Evolutionary conservation across 805 yeast species (phyloP).

Genomic region (Yarrowia sp.): DNA sequence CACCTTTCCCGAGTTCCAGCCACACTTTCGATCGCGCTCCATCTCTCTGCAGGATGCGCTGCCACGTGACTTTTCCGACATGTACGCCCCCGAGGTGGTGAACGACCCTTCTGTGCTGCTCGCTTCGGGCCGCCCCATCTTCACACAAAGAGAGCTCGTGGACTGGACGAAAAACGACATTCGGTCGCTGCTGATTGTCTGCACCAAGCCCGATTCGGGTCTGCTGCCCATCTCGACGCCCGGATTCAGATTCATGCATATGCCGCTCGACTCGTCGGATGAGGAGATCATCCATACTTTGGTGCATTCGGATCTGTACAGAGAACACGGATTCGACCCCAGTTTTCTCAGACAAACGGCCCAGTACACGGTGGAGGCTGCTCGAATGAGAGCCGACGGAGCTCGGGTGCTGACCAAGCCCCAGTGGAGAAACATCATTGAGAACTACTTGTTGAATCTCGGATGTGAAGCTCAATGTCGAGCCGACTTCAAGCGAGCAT

Average conservation of each 20-base stretch:
- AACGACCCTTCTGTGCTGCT: conserved; percentile 45
- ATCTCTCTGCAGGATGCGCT: conserved; percentile 33
- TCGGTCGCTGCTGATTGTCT: conserved; percentile 58
- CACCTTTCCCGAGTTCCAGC: conserved; percentile 11
- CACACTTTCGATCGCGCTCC: not conserved
- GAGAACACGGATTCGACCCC: conserved; percentile 57
- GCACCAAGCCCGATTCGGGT: conserved; percentile 35
- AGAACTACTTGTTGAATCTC: conserved; percentile 48
- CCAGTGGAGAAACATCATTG: conserved; percentile 74
- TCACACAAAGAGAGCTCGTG: conserved; percentile 58
- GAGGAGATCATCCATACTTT: conserved; percentile 48
- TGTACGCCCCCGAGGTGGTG: conserved; percentile 57
- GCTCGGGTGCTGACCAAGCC: conserved; percentile 44
- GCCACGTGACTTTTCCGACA: conserved; percentile 53
- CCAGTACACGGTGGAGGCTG: conserved; percentile 56
- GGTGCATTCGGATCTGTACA: conserved; percentile 61
- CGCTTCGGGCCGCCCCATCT: conserved; percentile 49
- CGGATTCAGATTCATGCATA: conserved; percentile 47
- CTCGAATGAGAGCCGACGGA: conserved; percentile 36
- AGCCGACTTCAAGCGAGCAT: conserved; percentile 55
- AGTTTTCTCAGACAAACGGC: conserved; percentile 61
- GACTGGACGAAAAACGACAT: conserved; percentile 74
- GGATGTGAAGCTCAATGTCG: conserved; percentile 53
- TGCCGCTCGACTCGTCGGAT: conserved; percentile 56
- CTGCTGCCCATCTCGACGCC: conserved; percentile 16